phyloP scores from a whole-genome alignment of 2,329 filamentous ascomycete species.

The Trichoderma arundinaceum region DNA sequence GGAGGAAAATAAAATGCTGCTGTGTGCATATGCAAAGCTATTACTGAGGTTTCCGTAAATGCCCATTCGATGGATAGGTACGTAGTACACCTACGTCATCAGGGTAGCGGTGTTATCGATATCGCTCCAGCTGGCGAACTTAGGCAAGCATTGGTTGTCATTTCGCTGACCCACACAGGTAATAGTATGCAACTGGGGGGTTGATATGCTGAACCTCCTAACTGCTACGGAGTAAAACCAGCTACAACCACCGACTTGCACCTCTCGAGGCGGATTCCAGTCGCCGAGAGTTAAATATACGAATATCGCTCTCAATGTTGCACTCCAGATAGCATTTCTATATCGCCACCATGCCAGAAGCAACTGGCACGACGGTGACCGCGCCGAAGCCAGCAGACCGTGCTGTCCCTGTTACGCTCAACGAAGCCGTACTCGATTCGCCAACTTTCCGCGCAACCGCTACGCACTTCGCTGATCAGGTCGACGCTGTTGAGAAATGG shows the following conservation, averaged over 20 bases:
- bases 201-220: conserved; percentile 15
- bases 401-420: conserved; percentile 77
- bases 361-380: conserved; percentile 32
- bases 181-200: conserved; percentile 22
- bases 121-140: conserved; percentile 4
- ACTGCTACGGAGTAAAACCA: conserved; percentile 13
- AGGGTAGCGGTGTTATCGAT: conserved; percentile 28
- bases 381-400: conserved; percentile 41
- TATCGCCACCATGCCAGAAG: conserved; percentile 30
- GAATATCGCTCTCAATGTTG: conserved; percentile 10
- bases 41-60: no score
- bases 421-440: conserved; percentile 95
- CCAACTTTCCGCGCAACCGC: conserved; percentile 91
- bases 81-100: conserved; percentile 20
- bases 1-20: no score
- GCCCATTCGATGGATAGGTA: no score
- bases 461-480: conserved; percentile 86
- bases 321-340: conserved; percentile 8
- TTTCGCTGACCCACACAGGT: conserved; percentile 23
- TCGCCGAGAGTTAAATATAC: not conserved
- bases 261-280: conserved; percentile 2
- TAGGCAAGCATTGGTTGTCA: conserved; percentile 4
- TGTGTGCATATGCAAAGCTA: not conserved
- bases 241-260: not conserved
- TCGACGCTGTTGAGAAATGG: conserved; percentile 91